These are phyloP conservation scores for Talaromyces piceae DNA, from an alignment of 2,329 filamentous ascomycete species.

Conservation along the genomic window DNA sequence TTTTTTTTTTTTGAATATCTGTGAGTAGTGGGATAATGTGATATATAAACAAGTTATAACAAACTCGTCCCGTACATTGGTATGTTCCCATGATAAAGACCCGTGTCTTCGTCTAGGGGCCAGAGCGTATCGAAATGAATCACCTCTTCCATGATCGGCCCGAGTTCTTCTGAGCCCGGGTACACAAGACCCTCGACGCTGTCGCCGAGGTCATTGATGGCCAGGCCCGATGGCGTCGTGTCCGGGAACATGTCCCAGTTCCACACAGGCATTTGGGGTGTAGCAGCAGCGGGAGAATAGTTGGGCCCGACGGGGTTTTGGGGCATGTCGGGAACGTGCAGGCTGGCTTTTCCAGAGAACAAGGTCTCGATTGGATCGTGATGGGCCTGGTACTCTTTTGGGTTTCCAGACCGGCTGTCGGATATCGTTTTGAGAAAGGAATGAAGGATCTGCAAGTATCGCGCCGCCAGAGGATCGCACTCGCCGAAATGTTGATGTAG, in stretches of 20 bases:
- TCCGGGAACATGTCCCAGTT: slow-evolving; percentile 8
- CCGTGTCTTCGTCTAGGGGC: slow-evolving; percentile 13
- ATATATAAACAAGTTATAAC: slow-evolving; percentile 3
- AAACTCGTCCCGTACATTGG: slow-evolving; percentile 14
- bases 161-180: slow-evolving; percentile 11
- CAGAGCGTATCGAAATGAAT: slow-evolving; percentile 14
- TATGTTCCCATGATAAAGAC: slow-evolving; percentile 12
- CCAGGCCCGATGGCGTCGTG: neutral
- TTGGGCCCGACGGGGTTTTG: neutral
- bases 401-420: slow-evolving; percentile 7
- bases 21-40: neutral
- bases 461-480: slow-evolving; percentile 43
- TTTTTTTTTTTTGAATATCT: neutral
- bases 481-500: slow-evolving; percentile 45
- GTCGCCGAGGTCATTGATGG: slow-evolving; percentile 6
- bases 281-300: neutral
- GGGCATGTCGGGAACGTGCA: neutral
- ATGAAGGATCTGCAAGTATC: slow-evolving; percentile 45
- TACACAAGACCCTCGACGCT: slow-evolving; percentile 14
- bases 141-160: slow-evolving; percentile 11
- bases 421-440: slow-evolving; percentile 37
- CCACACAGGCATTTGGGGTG: slow-evolving; percentile 10
- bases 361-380: slow-evolving; percentile 13
- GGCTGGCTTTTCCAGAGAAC: slow-evolving; percentile 2
- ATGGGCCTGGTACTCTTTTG: neutral